Base-by-base conservation (phyloP, 306 rosid species). In the Cucumis cinereus region DNA sequence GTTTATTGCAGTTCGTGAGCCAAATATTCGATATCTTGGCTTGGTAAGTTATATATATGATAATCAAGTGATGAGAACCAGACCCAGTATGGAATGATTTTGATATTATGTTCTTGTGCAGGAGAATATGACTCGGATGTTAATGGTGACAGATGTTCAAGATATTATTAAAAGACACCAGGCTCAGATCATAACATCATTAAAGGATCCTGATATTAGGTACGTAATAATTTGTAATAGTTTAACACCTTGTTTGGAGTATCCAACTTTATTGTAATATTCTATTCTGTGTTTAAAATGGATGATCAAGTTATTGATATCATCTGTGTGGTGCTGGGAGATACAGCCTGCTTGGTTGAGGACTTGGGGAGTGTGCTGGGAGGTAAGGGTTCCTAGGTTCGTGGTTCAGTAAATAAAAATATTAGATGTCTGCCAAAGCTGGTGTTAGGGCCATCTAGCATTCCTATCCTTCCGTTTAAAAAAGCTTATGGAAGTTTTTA, bases 161-260 rank as follows among this genome's bases (percentile, higher is more conserved):
- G 99, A 95, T 87, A 90, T 92, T 77, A 95, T 92, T 79, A 95
- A 95, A 88, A 88, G 92, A 79, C 99, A 95, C 83, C 99, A 95
- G 79, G 98, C 99, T 81, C 99, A 95, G 86, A 95, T 95, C 78
- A 95, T 95, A 82, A 95, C 98, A 78, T 95, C 99, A 26, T 82
- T 92, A 84, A 95, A 95, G 87, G 99, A 95, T 89, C 99, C 99
- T 22, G 99, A 95, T 80, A 92, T 95, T 90, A 95, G 99, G 99
- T 95, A 30, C 50, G 75, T 77, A 58, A 45, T 81, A 28, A 59
- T 79, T 58, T n/a, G 20, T 52, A 33, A 19, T 28, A 7, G 36
- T n/a, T 76, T 30, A 10, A 28, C 62, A 86, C 59, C 83, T 57
- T 77, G 41, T 79, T 80, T 66, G 74, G 67, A 66, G 83, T 71